Evolutionary conservation across 2,329 filamentous ascomycete species (phyloP), one percentile per base, ranked within the genome.

Genomic region (Alternaria ethzedia): DNA sequence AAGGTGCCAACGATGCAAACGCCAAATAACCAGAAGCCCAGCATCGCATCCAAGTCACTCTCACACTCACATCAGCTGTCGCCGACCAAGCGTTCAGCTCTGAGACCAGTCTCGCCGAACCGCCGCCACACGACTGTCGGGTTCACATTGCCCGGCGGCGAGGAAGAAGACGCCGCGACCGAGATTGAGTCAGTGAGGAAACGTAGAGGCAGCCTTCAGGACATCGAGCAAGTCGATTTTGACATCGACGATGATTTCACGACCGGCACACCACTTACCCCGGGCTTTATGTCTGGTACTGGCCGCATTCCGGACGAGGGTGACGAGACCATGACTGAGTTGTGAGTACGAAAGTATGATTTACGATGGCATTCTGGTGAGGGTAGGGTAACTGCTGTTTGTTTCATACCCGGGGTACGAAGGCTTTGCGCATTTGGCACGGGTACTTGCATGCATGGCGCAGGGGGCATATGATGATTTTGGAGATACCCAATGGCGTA

Each of bases 161-260:
- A 71, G 13, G 61, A 60, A 5, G 66, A 68, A 3, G 57, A 62
- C 6, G 13, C 3, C n/a, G 51, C 43, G 4, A 45, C 52, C 28
- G 57, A 67, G 12, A 51, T 43, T 32, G 30, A 30, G 6, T 62
- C 57, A 5, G 12, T 49, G 13, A 63, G 52, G 11, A 70, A 70
- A 58, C 65, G 65, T 32, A 64, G 70, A 44, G 68, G 54, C 2
- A 77, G 71, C 57, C 50, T 74, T 11, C 63, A 68, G n/a, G 59
- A 59, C 13, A 28, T 28, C 7, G 67, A 70, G n/a, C 68, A 72
- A 36, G 54, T 59, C 6, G 78, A 74, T n/a, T 82, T 82, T 55
- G 80, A 78, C 41, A 79, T 75, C 56, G 79, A 78, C 50, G 79
- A 78, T 54, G 80, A 71, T n/a, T 68, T 82, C n/a, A 72, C 81